A percentile compares a stretch with the other conserved stretches of the same genome.
These are phyloP conservation scores for Erucastrum elatum DNA, from an alignment of 345 rosid genomes.

Conservation along the genomic window DNA sequence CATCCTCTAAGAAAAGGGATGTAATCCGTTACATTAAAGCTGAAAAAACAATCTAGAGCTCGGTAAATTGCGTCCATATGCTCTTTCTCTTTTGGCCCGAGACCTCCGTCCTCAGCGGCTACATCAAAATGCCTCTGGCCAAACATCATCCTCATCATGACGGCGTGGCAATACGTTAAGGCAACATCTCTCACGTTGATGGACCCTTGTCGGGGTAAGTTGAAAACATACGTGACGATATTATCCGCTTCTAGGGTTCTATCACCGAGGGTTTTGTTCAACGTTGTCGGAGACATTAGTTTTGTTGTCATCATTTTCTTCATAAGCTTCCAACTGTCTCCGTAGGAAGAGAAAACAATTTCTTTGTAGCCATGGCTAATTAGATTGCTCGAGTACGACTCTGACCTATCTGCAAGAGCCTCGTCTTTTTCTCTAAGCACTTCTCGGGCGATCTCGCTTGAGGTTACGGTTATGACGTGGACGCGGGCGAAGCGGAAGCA, in stretches of 20 bases:
- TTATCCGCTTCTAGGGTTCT: background rate
- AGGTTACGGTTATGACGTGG: conserved; percentile 19
- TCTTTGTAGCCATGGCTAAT: background rate
- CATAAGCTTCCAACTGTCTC: conserved; percentile 30
- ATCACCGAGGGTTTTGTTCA: background rate
- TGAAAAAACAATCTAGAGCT: background rate
- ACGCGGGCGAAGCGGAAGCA: conserved; percentile 11
- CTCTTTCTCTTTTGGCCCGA: background rate
- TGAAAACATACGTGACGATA: background rate
- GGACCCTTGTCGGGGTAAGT: background rate
- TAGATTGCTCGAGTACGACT: background rate
- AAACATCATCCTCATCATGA: background rate
- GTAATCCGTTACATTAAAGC: background rate
- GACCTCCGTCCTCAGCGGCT: background rate
- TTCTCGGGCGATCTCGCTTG: background rate
- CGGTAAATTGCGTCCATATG: background rate
- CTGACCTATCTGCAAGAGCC: conserved; percentile 23
- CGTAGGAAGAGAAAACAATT: background rate
- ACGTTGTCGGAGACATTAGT: background rate
- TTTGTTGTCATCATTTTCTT: conserved; percentile 25
- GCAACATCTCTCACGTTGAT: background rate
- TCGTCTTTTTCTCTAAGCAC: conserved; percentile 10
- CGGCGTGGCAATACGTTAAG: background rate
- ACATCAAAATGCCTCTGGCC: background rate
- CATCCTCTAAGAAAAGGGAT: background rate